Conservation (phyloP, 495 filamentous ascomycete genomes). For the Aspergillus taichungensis region DNA sequence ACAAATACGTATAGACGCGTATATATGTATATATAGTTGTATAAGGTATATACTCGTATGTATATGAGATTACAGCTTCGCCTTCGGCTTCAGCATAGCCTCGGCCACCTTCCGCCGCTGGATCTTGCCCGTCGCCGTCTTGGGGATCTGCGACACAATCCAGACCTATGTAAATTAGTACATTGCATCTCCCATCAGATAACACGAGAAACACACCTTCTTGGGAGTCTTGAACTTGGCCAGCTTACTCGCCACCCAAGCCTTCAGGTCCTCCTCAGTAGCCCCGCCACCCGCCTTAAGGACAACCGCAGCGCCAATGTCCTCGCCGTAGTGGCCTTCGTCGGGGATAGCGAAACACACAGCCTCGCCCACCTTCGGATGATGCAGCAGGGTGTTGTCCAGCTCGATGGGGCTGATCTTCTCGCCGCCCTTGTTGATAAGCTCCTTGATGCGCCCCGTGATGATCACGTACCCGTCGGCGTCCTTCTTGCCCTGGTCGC, state of each 20-base stretch:
- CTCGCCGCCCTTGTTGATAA: constrained; percentile 78
- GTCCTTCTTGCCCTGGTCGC: constrained; percentile 72
- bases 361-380: constrained; percentile 64
- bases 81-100: constrained; percentile 53
- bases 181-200: not conserved
- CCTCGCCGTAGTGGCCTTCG: constrained; percentile 57
- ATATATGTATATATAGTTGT: too few species aligned
- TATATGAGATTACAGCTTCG: constrained; percentile 23
- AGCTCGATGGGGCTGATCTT: constrained; percentile 80
- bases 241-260: constrained; percentile 56
- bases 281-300: constrained; percentile 51
- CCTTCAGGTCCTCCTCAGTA: constrained; percentile 48
- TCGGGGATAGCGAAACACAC: constrained; percentile 65
- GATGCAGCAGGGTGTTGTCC: constrained; percentile 63
- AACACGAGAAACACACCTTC: constrained; percentile 42
- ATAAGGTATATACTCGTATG: not conserved
- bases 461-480: constrained; percentile 66
- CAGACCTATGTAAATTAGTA: constrained; percentile 45
- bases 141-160: constrained; percentile 73
- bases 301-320: constrained; percentile 69
- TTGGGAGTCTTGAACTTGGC: constrained; percentile 83
- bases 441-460: constrained; percentile 74
- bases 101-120: constrained; percentile 75
- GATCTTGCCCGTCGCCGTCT: constrained; percentile 85
- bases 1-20: too few species aligned